Evolutionary conservation across 164 flowering plant genomes (phyloP).

Genomic region (Magnolia kwangsiensis): DNA sequence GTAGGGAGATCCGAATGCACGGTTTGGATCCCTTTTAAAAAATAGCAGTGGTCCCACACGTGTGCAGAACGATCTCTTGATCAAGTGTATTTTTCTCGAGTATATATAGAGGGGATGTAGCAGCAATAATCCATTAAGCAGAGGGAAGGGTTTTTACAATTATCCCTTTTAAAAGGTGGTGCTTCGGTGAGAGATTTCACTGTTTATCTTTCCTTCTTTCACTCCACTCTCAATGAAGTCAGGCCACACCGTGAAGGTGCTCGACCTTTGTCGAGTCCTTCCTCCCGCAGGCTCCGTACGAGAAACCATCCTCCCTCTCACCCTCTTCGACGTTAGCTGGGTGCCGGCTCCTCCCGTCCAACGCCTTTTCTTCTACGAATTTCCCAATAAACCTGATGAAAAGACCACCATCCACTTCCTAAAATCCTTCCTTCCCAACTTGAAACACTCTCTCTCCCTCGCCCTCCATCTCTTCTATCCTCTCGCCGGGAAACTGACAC

Average conservation of each 20-base stretch:
- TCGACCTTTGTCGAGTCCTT: not conserved
- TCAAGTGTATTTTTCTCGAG: too few relatives aligned
- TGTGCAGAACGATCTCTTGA: too few relatives aligned
- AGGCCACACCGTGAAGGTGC: not conserved
- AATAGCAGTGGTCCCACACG: too few relatives aligned
- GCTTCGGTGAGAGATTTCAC: too few relatives aligned
- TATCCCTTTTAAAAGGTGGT: too few relatives aligned
- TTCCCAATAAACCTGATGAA: conserved; percentile 16
- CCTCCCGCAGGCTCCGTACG: conserved; percentile 13
- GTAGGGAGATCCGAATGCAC: too few relatives aligned
- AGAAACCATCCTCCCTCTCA: conserved; percentile 22
- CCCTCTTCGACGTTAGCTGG: conserved; percentile 26
- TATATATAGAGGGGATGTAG: too few relatives aligned
- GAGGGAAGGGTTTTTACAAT: too few relatives aligned
- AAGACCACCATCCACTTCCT: conserved; percentile 14
- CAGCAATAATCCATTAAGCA: too few relatives aligned
- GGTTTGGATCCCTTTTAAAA: too few relatives aligned
- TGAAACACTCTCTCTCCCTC: conserved; percentile 36
- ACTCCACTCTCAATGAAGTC: not conserved
- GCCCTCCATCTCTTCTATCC: conserved; percentile 38
- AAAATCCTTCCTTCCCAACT: conserved; percentile 20
- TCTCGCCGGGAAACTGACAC: conserved; percentile 24
- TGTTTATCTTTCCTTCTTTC: too few relatives aligned
- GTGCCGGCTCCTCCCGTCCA: conserved; percentile 17
- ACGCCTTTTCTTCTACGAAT: conserved; percentile 33